These are phyloP conservation scores for Choiromyces venosus DNA, from an alignment of 495 filamentous ascomycete genomes.

Conservation along the genomic window DNA sequence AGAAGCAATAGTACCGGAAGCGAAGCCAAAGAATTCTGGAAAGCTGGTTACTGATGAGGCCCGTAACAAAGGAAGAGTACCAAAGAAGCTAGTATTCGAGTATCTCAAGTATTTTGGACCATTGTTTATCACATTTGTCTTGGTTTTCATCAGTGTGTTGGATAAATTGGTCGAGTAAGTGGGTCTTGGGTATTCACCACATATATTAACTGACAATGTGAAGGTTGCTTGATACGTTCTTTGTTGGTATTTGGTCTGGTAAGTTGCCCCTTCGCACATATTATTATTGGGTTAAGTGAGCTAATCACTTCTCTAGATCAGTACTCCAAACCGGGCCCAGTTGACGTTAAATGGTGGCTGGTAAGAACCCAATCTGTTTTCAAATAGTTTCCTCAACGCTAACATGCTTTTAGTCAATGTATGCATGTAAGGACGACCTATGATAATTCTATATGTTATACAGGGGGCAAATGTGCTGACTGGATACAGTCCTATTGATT, in stretches of 20 bases:
- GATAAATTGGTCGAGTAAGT: constrained; percentile 16
- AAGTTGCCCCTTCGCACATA: constrained; percentile 27
- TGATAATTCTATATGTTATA: neutral
- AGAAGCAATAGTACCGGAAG: neutral
- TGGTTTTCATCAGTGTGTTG: constrained; percentile 17
- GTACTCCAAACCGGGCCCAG: constrained; percentile 23
- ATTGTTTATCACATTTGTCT: constrained; percentile 4
- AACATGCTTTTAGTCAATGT: constrained; percentile 43
- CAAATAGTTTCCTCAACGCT: neutral
- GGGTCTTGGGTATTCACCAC: neutral
- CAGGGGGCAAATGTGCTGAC: constrained; percentile 35
- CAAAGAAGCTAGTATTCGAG: constrained; percentile 21
- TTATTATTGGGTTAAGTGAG: constrained; percentile 36
- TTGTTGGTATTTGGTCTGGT: constrained; percentile 36
- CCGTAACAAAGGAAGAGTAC: constrained; percentile 15
- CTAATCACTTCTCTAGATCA: constrained; percentile 31
- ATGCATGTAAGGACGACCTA: constrained; percentile 38
- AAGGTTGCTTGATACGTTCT: constrained; percentile 15
- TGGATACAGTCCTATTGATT: constrained; percentile 43
- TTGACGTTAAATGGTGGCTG: neutral
- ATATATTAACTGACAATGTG: constrained; percentile 2
- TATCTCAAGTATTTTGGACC: constrained; percentile 24
- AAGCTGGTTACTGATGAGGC: constrained; percentile 30
- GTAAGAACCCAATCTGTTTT: neutral
- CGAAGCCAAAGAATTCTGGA: constrained; percentile 8